Evolutionary conservation across 1,139 yeast genomes (phyloP).

Genomic region (Suhomyces chickasaworum): DNA sequence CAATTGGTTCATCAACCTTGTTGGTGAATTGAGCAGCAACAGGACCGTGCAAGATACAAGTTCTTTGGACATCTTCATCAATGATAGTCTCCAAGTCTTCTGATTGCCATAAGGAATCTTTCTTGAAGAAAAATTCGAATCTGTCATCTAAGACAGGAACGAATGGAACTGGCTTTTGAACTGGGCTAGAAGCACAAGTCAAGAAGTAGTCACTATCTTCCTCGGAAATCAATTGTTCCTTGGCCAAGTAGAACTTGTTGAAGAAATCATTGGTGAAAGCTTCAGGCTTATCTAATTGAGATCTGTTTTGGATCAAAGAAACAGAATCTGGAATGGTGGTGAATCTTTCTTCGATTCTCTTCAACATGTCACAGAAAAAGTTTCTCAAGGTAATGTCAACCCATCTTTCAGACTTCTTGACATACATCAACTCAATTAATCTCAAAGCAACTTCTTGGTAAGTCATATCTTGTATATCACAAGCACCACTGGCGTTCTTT

Average conservation of each 20-base stretch:
- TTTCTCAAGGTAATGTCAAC: conserved; percentile 84
- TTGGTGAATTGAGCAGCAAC: conserved; percentile 94
- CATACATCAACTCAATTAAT: conserved; percentile 85
- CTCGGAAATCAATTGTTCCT: conserved; percentile 82
- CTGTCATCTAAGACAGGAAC: conserved; percentile 93
- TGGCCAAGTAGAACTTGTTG: conserved; percentile 69
- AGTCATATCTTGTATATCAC: conserved; percentile 95
- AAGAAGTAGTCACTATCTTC: conserved; percentile 95
- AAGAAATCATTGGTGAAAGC: conserved; percentile 61
- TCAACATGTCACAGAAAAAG: conserved; percentile 81
- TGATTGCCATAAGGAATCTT: conserved; percentile 98
- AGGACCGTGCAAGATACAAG: conserved; percentile 97
- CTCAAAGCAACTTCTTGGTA: conserved; percentile 89
- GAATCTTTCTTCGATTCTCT: conserved; percentile 97
- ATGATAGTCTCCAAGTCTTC: conserved; percentile 96
- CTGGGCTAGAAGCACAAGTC: conserved; percentile 77
- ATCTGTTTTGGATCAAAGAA: conserved; percentile 74
- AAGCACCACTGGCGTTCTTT: conserved; percentile 71
- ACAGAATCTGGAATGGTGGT: conserved; percentile 52
- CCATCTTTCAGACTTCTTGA: conserved; percentile 81
- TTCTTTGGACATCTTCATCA: conserved; percentile 95
- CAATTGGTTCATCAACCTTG: conserved; percentile 87
- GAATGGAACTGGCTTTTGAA: conserved; percentile 96
- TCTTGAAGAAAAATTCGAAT: conserved; percentile 95
- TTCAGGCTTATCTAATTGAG: conserved; percentile 69